These are phyloP conservation scores for Myotisia sp. DNA, from an alignment of 2,329 filamentous ascomycete genomes.

Conservation along the genomic window DNA sequence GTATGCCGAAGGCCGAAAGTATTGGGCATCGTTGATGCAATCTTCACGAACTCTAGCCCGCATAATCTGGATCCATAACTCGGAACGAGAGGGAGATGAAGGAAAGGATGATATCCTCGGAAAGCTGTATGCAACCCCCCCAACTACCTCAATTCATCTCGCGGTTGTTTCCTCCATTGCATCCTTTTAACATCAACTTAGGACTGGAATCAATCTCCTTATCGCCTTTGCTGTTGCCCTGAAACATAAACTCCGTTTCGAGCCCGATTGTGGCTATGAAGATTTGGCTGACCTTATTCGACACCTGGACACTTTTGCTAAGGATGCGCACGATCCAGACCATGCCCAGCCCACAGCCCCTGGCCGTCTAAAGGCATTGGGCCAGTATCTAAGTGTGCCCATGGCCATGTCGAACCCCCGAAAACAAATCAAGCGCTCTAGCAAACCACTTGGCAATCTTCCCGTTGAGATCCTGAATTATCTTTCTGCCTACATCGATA, in stretches of 20 bases:
- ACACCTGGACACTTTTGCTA: constrained; percentile 63
- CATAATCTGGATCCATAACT: constrained; percentile 66
- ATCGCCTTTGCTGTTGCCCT: constrained; percentile 63
- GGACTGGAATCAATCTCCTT: constrained; percentile 59
- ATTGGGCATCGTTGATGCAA: constrained; percentile 45
- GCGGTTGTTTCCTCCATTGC: not conserved
- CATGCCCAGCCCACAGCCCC: constrained; percentile 27
- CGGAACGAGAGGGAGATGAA: constrained; percentile 43
- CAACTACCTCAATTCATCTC: not conserved
- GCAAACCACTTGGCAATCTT: constrained; percentile 64
- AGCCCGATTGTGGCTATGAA: constrained; percentile 63
- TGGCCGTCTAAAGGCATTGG: constrained; percentile 47
- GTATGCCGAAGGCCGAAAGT: constrained; percentile 49
- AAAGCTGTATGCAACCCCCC: constrained; percentile 41
- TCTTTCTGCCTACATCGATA: constrained; percentile 52
- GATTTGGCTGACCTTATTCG: constrained; percentile 56
- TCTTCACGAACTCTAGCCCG: constrained; percentile 47
- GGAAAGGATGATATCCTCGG: constrained; percentile 54
- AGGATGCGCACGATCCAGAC: constrained; percentile 38
- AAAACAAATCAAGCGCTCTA: constrained; percentile 59
- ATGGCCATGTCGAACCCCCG: constrained; percentile 67
- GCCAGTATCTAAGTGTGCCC: constrained; percentile 61
- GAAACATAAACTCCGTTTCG: constrained; percentile 72
- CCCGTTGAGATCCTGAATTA: constrained; percentile 68
- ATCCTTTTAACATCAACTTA: constrained; percentile 14